Evolutionary conservation across 202 grass and related monocot genomes (phyloP), one percentile per base, ranked within the genome.

Genomic region (Cymbopogon flexuosus): DNA sequence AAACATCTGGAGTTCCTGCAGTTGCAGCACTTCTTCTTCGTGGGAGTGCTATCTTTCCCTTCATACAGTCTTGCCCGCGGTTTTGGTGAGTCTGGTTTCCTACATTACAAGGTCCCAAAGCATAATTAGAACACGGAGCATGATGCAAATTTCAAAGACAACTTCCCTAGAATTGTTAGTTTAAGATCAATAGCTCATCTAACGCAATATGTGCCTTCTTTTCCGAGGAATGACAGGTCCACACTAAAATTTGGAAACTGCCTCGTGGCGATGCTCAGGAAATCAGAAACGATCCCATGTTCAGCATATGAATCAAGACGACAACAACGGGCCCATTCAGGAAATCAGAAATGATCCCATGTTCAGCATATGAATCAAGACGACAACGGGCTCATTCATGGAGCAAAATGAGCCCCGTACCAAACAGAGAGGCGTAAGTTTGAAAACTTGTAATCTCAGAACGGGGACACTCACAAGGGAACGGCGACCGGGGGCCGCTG

Each of bases 11-110:
- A 95, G 77, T 98, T 80, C 75, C 74, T 87, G 76, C 96, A 98
- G 78, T 98, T 98, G 88, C 96, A 98, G 75, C 87, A 91, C 82
- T 91, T 99, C 64, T 93, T 99, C 81, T 89, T 93, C 6, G 92
- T 88, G 13, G 96, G 96, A 70, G 96, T 99, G 63, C 84, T 85
- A 75, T 99, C 96, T 93, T 99, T 95, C 18, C 72, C 84, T 80
- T 95, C 92, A 83, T 63, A 89, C 3, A 79, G 47, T 23, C 88
- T 83, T 56, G 74, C 12, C 16, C 88, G 90, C 35, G 86, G 82
- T 33, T 95, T 95, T 12, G 92, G 92, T 16, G 92, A 95, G 82
- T 99, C 86, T 76, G 82, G 90, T 73, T 88, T 99, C 86, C 96
- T 99, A 84, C 34, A 90, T 45, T 75, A 81, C 65, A 46, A 52